A percentile compares a stretch with the other conserved stretches of the same genome.
phyloP scores from a whole-genome alignment of 2,329 filamentous ascomycete genomes.

The Chaetomiaceae sp. region DNA sequence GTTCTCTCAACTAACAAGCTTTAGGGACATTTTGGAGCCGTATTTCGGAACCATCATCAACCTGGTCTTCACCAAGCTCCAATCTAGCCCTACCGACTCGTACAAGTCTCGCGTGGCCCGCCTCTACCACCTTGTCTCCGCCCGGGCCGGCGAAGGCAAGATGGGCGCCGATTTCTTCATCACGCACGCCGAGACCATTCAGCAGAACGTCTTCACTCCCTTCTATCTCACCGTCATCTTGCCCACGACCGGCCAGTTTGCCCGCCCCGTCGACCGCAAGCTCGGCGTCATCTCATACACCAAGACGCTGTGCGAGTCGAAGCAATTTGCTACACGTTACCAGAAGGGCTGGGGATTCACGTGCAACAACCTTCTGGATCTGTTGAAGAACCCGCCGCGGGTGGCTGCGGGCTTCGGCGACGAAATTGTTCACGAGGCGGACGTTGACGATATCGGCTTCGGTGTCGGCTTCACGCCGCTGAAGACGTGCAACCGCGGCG shows the following conservation, averaged over 20 bases:
- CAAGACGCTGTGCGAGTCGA: conserved; percentile 82
- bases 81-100: conserved; percentile 66
- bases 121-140: conserved; percentile 90
- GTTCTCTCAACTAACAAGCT: conserved; percentile 20
- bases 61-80: conserved; percentile 72
- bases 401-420: conserved; percentile 61
- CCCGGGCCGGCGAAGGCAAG: conserved; percentile 66
- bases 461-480: conserved; percentile 91
- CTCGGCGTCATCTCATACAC: conserved; percentile 88
- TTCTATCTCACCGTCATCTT: conserved; percentile 86
- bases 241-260: conserved; percentile 81
- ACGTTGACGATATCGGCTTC: conserved; percentile 92
- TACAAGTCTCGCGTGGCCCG: conserved; percentile 84
- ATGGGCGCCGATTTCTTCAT: conserved; percentile 92
- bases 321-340: conserved; percentile 75
- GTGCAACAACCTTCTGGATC: conserved; percentile 80
- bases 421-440: conserved; percentile 77
- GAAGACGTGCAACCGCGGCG: conserved; percentile 76
- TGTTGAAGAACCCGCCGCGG: conserved; percentile 79
- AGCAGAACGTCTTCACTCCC: conserved; percentile 72
- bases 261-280: conserved; percentile 85
- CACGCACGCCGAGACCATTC: conserved; percentile 73
- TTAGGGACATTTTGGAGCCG: conserved; percentile 59
- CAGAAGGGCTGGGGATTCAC: conserved; percentile 89
- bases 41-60: conserved; percentile 79